Conservation (phyloP, 1,139 yeast genomes). For the Yamadazyma triangularis region DNA sequence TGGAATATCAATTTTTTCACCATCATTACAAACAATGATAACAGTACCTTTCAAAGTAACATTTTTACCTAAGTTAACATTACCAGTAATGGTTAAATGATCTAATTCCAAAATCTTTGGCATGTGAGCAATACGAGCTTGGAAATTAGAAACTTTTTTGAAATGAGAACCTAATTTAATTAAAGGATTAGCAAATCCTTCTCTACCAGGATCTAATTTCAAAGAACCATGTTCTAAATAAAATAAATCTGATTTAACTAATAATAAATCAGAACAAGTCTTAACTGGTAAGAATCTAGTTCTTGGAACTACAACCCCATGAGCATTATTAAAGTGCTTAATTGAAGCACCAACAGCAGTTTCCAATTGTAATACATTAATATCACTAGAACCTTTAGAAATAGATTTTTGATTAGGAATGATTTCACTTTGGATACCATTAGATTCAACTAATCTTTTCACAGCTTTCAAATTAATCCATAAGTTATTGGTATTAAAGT, state of each 20-base stretch:
- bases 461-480: conserved; percentile 96
- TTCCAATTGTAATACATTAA: conserved; percentile 89
- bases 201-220: conserved; percentile 77
- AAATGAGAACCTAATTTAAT: conserved; percentile 95
- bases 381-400: conserved; percentile 68
- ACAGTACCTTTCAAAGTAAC: conserved; percentile 96
- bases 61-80: conserved; percentile 84
- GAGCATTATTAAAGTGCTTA: conserved; percentile 91
- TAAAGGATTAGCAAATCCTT: conserved; percentile 84
- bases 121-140: conserved; percentile 86
- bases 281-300: conserved; percentile 96
- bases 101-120: conserved; percentile 95
- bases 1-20: conserved; percentile 95
- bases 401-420: conserved; percentile 91
- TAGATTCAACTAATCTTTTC: conserved; percentile 83
- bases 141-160: conserved; percentile 92
- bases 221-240: conserved; percentile 89
- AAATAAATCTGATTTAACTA: conserved; percentile 96
- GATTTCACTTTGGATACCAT: conserved; percentile 84
- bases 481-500: conserved; percentile 95
- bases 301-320: conserved; percentile 98
- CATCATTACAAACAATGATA: conserved; percentile 95
- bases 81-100: conserved; percentile 96
- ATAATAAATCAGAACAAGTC: conserved; percentile 89
- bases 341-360: conserved; percentile 99